These are phyloP conservation scores for Termitomyces sp. DNA, from an alignment of 768 basidiomycete genomes.

Conservation along the genomic window DNA sequence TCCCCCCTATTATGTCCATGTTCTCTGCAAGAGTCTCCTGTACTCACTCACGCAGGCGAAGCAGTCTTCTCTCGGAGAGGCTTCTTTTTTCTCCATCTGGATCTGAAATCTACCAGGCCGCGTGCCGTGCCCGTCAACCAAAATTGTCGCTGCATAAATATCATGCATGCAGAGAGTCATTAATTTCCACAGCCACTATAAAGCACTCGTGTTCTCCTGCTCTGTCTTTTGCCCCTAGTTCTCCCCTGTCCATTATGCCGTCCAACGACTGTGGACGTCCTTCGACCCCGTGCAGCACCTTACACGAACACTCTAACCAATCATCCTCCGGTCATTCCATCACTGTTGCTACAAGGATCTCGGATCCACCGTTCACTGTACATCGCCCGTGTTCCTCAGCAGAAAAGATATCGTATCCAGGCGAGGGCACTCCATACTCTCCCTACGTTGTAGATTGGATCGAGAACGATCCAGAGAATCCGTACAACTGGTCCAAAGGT, in stretches of 20 bases:
- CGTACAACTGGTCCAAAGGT: conserved; percentile 46
- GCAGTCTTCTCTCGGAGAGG: not conserved
- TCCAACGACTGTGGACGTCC: conserved; percentile 17
- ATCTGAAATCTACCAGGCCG: not conserved
- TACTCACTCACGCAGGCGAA: not conserved
- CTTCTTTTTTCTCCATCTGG: not conserved
- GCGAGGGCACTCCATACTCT: conserved; percentile 40
- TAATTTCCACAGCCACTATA: not conserved
- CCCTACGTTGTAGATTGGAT: conserved; percentile 55
- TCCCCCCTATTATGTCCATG: conserved; percentile 3
- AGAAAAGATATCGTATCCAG: conserved; percentile 27
- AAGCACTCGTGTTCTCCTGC: not conserved
- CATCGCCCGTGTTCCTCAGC: not conserved
- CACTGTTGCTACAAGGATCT: not conserved
- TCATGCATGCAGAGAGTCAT: conserved; percentile 1
- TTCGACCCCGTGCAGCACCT: conserved; percentile 12
- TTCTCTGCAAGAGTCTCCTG: conserved; percentile 6
- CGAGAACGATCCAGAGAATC: conserved; percentile 43
- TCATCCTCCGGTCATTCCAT: conserved; percentile 8
- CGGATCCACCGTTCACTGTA: conserved; percentile 1
- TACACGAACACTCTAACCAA: conserved; percentile 15
- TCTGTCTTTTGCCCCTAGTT: not conserved
- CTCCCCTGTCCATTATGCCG: conserved; percentile 4
- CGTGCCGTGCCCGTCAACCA: conserved; percentile 5
- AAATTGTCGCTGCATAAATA: conserved; percentile 1